These are phyloP conservation scores for Pyricularia sp. DNA, from an alignment of 2,329 filamentous ascomycete species.

Conservation along the genomic window DNA sequence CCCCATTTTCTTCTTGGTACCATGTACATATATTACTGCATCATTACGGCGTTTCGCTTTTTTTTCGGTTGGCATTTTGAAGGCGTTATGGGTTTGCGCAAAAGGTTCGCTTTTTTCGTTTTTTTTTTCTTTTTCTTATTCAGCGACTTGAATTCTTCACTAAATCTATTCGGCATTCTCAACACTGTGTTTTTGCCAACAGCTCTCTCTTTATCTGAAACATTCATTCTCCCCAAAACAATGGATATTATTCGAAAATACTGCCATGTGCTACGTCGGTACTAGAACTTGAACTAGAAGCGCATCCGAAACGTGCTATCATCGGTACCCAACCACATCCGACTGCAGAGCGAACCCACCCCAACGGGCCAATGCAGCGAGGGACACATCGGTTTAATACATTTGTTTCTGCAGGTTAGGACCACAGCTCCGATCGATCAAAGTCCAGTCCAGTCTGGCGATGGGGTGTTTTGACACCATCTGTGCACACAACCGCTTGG, in stretches of 20 bases:
- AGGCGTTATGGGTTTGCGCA: neutral
- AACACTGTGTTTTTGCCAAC: neutral
- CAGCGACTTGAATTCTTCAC: neutral
- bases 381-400: neutral
- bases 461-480: neutral
- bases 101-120: neutral
- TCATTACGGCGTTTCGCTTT: neutral
- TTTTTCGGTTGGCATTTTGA: neutral
- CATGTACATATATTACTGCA: neutral
- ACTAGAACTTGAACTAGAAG: neutral
- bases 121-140: neutral
- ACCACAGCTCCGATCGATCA: neutral
- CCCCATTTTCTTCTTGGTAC: neutral
- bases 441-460: no score
- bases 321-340: neutral
- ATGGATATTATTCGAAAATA: neutral
- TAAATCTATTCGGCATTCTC: neutral
- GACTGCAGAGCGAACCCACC: neutral
- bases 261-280: neutral
- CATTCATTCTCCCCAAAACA: neutral
- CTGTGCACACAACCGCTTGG: neutral
- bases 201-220: no score
- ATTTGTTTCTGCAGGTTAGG: neutral
- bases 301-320: neutral
- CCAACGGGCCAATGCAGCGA: neutral